These are phyloP conservation scores for Pleurotus cornucopiae DNA, from an alignment of 768 basidiomycete species.

Conservation along the genomic window DNA sequence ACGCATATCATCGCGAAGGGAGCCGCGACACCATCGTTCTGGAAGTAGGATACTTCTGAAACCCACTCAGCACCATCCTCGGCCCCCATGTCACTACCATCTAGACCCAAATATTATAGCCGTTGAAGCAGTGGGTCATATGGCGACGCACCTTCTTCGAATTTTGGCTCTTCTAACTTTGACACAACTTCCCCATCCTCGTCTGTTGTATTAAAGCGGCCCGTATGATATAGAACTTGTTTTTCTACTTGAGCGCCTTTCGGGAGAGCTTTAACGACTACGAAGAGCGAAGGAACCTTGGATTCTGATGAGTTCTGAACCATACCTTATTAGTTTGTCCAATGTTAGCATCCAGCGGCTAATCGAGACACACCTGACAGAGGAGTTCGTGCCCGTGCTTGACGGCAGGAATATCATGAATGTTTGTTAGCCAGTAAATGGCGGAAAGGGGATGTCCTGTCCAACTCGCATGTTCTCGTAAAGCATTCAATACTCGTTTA, in stretches of 20 bases:
- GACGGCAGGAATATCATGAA: constrained; percentile 32
- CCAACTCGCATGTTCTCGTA: constrained; percentile 58
- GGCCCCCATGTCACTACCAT: constrained; percentile 10
- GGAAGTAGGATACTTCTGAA: constrained; percentile 48
- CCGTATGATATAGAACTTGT: constrained; percentile 70
- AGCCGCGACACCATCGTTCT: constrained; percentile 28
- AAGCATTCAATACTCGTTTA: constrained; percentile 55
- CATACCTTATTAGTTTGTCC: too few species aligned
- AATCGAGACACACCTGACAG: constrained; percentile 18
- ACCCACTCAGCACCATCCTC: constrained; percentile 14
- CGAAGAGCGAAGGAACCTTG: constrained; percentile 45
- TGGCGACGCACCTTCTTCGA: constrained; percentile 33
- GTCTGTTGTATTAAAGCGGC: constrained; percentile 41
- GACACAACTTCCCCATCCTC: constrained; percentile 44
- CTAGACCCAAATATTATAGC: neutral
- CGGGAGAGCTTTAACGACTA: constrained; percentile 61
- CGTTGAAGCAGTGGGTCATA: neutral
- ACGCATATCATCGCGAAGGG: constrained; percentile 42
- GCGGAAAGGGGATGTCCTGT: constrained; percentile 55
- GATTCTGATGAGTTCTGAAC: neutral
- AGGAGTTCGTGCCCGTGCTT: constrained; percentile 30
- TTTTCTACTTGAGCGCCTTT: constrained; percentile 74
- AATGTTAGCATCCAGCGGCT: constrained; percentile 8
- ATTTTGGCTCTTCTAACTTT: constrained; percentile 31
- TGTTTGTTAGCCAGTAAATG: constrained; percentile 69